A percentile compares a stretch with the other conserved stretches of the same genome.
Evolutionary conservation across 2,329 filamentous ascomycete species (phyloP).

Genomic region (Mollisia scopiformis): DNA sequence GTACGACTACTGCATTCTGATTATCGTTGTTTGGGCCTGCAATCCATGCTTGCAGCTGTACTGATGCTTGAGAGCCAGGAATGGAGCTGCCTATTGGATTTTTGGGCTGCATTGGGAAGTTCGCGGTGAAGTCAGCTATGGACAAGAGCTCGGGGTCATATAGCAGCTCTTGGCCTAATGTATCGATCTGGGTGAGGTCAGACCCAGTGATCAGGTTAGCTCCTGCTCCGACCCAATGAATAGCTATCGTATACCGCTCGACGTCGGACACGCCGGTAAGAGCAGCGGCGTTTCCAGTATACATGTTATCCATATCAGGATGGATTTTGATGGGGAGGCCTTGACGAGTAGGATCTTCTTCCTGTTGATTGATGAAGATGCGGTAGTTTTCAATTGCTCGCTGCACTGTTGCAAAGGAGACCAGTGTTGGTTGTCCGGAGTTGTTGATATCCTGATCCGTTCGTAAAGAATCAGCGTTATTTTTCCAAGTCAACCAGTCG

Average conservation of each 20-base stretch:
- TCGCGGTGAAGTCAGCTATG: constrained; percentile 26
- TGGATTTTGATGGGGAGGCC: constrained; percentile 27
- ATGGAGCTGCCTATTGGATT: constrained; percentile 26
- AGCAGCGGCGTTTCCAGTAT: constrained; percentile 29
- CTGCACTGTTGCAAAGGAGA: constrained; percentile 29
- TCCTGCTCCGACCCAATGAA: constrained; percentile 36
- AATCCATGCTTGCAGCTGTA: constrained; percentile 35
- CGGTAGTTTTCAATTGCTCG: constrained; percentile 37
- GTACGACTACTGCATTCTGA: constrained; percentile 28
- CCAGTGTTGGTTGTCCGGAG: constrained; percentile 27
- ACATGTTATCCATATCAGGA: constrained; percentile 36
- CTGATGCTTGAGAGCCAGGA: constrained; percentile 26
- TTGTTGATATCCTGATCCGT: constrained; percentile 35
- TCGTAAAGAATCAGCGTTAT: constrained; percentile 33
- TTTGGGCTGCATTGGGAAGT: constrained; percentile 33
- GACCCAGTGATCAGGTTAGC: constrained; percentile 35
- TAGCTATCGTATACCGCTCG: constrained; percentile 33
- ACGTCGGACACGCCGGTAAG: constrained; percentile 31
- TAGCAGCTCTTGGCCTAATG: constrained; percentile 29
- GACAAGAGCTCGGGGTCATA: constrained; percentile 22
- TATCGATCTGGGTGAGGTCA: constrained; percentile 31
- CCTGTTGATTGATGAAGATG: constrained; percentile 30
- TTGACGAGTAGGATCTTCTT: too few species aligned
- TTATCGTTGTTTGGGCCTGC: constrained; percentile 27
- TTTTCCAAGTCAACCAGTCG: constrained; percentile 31